phyloP scores from a whole-genome alignment of 768 basidiomycete species.

The Mycena alexandri region DNA sequence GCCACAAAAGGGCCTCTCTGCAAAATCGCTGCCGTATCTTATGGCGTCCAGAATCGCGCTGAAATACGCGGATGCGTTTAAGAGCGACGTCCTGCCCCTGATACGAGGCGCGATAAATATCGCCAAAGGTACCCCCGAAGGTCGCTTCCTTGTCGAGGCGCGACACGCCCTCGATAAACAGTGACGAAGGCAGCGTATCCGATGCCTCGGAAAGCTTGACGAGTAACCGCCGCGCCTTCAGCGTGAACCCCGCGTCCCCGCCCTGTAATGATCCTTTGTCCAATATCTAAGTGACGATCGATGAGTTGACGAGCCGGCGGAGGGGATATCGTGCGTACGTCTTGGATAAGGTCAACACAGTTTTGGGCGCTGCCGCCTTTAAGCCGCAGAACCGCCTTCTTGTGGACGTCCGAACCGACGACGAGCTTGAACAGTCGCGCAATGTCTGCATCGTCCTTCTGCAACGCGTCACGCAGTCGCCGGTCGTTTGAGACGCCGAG shows the following conservation, averaged over 20 bases:
- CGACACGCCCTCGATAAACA: slow-evolving; percentile 42
- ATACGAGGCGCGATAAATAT: slow-evolving; percentile 44
- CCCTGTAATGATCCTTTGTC: slow-evolving; percentile 33
- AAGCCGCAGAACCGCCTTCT: slow-evolving; percentile 34
- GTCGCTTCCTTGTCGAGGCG: slow-evolving; percentile 40
- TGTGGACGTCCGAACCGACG: slow-evolving; percentile 21
- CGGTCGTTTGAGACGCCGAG: slow-evolving; percentile 35
- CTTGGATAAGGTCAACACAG: slow-evolving; percentile 39
- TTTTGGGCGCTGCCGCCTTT: slow-evolving; percentile 37
- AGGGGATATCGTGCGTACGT: slow-evolving; percentile 11
- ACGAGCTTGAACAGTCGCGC: slow-evolving; percentile 25
- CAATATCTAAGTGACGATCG: slow-evolving; percentile 21
- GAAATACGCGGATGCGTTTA: slow-evolving; percentile 46
- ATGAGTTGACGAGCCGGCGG: not conserved
- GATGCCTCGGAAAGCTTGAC: slow-evolving; percentile 42
- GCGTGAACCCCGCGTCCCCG: slow-evolving; percentile 29
- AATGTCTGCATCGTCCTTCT: slow-evolving; percentile 38
- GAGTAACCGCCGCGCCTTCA: slow-evolving; percentile 42
- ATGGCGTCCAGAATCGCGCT: slow-evolving; percentile 33
- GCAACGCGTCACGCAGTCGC: slow-evolving; percentile 33
- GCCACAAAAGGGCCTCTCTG: slow-evolving; percentile 49
- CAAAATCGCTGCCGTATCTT: slow-evolving; percentile 44
- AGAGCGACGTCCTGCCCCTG: slow-evolving; percentile 42
- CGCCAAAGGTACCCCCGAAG: slow-evolving; percentile 46
- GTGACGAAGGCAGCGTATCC: slow-evolving; percentile 42